phyloP scores from a whole-genome alignment of 2,329 filamentous ascomycete species.

The Aspergillus felis region DNA sequence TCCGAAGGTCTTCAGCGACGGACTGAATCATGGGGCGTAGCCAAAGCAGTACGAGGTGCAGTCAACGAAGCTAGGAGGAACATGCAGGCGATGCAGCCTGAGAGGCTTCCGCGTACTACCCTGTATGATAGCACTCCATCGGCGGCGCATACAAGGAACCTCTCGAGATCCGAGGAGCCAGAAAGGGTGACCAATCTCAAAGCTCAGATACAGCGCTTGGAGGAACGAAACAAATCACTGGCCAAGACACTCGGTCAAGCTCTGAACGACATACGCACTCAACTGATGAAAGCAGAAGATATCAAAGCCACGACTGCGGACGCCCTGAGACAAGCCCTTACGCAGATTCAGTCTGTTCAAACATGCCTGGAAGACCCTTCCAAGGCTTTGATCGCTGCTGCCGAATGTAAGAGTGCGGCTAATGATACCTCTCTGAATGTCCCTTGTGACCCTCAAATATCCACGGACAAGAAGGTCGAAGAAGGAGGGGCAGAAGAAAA shows the following conservation, averaged over 20 bases:
- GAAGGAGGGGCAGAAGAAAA: constrained; percentile 1
- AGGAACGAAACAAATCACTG: constrained; percentile 40
- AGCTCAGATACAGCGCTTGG: constrained; percentile 30
- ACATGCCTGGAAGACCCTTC: constrained; percentile 40
- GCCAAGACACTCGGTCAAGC: constrained; percentile 40
- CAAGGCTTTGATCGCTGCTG: constrained; percentile 22
- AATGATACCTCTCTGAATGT: constrained; percentile 4
- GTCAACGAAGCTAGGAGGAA: constrained; percentile 45
- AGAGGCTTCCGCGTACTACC: constrained; percentile 26
- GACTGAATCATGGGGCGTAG: constrained; percentile 48
- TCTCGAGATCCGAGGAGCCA: constrained; percentile 9
- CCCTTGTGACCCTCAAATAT: background rate
- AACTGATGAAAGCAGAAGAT: constrained; percentile 26
- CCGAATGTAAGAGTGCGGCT: constrained; percentile 3
- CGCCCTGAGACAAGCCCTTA: constrained; percentile 35
- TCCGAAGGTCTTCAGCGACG: constrained; percentile 46
- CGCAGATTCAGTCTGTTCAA: constrained; percentile 42
- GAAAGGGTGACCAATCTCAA: constrained; percentile 25
- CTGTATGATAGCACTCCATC: constrained; percentile 14
- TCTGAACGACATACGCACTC: constrained; percentile 37
- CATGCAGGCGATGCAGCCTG: constrained; percentile 44
- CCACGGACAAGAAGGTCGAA: background rate
- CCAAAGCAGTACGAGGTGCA: constrained; percentile 47
- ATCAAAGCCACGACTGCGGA: constrained; percentile 24
- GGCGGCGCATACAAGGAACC: constrained; percentile 10